These are phyloP conservation scores for Sonneratia caseolaris DNA, from an alignment of 345 rosid species.

Conservation along the genomic window DNA sequence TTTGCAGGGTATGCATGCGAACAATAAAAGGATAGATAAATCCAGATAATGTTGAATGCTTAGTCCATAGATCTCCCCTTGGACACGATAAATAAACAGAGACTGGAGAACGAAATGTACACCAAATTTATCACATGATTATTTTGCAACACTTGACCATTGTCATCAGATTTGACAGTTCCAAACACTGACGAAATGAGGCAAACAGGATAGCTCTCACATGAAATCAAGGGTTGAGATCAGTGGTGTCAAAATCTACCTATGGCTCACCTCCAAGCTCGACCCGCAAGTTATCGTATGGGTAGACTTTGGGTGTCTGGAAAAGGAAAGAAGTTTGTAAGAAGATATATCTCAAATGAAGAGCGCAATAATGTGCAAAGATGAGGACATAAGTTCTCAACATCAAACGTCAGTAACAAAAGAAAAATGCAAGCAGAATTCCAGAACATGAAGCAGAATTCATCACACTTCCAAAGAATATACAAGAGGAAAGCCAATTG, in stretches of 20 bases:
- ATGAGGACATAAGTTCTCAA: not conserved
- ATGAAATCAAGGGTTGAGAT: constrained; percentile 3
- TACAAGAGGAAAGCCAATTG: not conserved
- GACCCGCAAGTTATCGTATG: constrained; percentile 84
- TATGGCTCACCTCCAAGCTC: constrained; percentile 96
- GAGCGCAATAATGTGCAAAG: not conserved
- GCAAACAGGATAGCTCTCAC: constrained; percentile 1
- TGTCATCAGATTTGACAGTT: not conserved
- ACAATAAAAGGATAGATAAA: not conserved
- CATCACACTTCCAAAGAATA: not conserved
- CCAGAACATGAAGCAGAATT: not conserved
- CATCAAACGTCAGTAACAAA: not conserved
- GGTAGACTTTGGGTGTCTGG: constrained; percentile 85
- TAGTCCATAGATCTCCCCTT: not conserved
- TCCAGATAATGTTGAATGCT: not conserved
- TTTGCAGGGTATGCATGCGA: not conserved
- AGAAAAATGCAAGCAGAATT: not conserved
- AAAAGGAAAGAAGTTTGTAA: constrained; percentile 10
- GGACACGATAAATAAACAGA: not conserved
- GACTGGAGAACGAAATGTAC: not conserved
- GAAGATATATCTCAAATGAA: not conserved
- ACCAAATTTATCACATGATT: not conserved
- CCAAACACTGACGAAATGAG: constrained; percentile 6
- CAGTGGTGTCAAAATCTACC: constrained; percentile 8
- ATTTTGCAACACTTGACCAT: not conserved